Evolutionary conservation across 108 stramenopile genomes (phyloP).

Genomic region (Nitzschia sp.): DNA sequence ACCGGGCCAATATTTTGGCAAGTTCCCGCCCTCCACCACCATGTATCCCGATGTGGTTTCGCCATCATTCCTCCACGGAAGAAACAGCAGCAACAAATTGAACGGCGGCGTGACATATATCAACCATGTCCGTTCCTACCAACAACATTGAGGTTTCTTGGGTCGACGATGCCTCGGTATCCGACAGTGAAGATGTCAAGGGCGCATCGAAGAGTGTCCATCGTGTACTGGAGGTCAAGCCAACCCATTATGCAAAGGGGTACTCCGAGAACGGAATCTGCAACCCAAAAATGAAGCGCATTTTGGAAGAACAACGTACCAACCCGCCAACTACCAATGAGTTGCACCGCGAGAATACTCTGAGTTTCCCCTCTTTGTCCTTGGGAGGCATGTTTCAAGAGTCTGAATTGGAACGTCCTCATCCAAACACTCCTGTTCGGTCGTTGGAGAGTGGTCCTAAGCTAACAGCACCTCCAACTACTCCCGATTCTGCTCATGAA

Average conservation of each 20-base stretch:
- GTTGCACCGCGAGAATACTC: neutral
- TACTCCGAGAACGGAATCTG: neutral
- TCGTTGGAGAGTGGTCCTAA: neutral
- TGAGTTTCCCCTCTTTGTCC: neutral
- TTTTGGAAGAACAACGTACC: neutral
- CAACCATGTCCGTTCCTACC: neutral
- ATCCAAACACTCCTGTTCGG: neutral
- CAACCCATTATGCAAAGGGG: neutral
- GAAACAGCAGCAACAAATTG: no score
- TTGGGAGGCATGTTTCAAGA: neutral
- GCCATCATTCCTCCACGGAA: no score
- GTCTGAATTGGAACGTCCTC: neutral
- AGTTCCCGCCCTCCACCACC: no score
- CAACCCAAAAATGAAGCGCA: conserved; percentile 1
- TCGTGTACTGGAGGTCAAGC: neutral
- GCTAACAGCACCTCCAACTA: neutral
- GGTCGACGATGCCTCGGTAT: neutral
- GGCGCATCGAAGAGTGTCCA: neutral
- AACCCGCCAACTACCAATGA: neutral
- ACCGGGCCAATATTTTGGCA: no score
- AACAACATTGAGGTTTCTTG: neutral
- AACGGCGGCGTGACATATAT: no score
- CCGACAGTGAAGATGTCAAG: neutral
- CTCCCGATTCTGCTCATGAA: neutral
- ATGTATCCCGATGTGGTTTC: no score